Conservation (phyloP, 768 basidiomycete species). For the Boletus sp. region DNA sequence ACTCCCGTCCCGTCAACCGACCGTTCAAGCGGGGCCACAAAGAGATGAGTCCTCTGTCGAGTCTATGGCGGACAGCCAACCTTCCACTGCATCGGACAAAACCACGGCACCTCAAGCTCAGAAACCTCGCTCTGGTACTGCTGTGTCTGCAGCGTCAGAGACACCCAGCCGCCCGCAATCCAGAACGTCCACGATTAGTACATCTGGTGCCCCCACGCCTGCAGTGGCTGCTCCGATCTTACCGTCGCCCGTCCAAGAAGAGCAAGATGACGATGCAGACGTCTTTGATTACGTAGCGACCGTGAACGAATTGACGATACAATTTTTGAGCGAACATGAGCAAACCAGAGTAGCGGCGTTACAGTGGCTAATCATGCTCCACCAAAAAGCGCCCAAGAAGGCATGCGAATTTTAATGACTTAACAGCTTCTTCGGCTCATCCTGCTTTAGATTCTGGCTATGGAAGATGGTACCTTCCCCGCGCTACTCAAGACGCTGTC, state of each 20-base stretch:
- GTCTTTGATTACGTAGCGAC: constrained; percentile 90
- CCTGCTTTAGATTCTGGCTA: constrained; percentile 72
- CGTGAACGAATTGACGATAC: constrained; percentile 88
- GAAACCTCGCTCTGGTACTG: constrained; percentile 25
- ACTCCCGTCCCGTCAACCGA: constrained; percentile 50
- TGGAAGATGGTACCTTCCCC: constrained; percentile 97
- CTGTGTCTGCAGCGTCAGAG: constrained; percentile 30
- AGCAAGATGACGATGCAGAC: constrained; percentile 60
- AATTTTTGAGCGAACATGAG: constrained; percentile 95
- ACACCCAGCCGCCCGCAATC: constrained; percentile 61
- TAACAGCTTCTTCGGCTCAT: neutral
- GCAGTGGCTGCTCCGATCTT: constrained; percentile 28
- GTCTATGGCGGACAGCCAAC: constrained; percentile 33
- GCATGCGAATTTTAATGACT: constrained; percentile 35
- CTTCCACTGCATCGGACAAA: constrained; percentile 36
- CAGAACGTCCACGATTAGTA: constrained; percentile 49
- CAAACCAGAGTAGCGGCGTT: constrained; percentile 94
- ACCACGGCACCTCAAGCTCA: constrained; percentile 36
- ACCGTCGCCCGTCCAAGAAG: constrained; percentile 30
- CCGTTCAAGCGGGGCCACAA: constrained; percentile 39
- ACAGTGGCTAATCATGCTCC: constrained; percentile 98
- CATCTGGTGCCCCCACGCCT: constrained; percentile 35
- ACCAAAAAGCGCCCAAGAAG: constrained; percentile 96
- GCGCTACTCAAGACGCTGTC: constrained; percentile 93
- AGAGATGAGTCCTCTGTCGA: constrained; percentile 54